Base-by-base conservation (phyloP, 108 stramenopile genomes). In the Fragilaria crotonensis region DNA sequence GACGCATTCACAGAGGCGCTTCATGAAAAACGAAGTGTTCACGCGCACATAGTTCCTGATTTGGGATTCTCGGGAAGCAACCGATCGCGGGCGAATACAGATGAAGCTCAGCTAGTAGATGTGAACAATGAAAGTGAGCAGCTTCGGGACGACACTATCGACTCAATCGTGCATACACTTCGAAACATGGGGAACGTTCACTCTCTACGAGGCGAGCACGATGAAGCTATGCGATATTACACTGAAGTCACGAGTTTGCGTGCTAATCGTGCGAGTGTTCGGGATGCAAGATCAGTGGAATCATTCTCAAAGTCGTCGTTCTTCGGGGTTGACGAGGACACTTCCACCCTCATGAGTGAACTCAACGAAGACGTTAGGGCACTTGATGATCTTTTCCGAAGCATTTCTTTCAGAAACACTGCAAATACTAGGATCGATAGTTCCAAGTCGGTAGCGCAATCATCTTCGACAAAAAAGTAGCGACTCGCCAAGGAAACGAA, bases 161-260 rank as follows among this genome's bases (percentile, higher is more conserved):
- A 83, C 49, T 81, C 83, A 41, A 78, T 85, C 29, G 77, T 84
- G 30, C 59, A 60, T 17, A 85, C 84, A 7, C 59, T 89, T 28
- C 64, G 78, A 29, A 89, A 79, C 56, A 75, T 89, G 54, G 87
- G 87, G n/a, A 85, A 83, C 45, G 87, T 89, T 20, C 84, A 89
- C 53, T 89, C 84, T 18, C 63, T 89, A 3, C 68, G 87, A 7
- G 81, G 81, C 4, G 84, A 89, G 58, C 82, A 89, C 23, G 76
- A 71, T 47, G 79, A 78, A 50, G 87, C 87, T 19, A 84, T 85
- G 77, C 41, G 80, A 57, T 85, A 85, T 46, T 89, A 76, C 53
- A 70, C 80, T 9, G 87, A 89, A 67, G 81, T 84, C 27, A 78
- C 83, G 11, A 82, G 66, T 45, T 64, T 88, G 5, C 71, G 79